A percentile compares a stretch with the other conserved stretches of the same genome.
Conservation (phyloP, 2,329 filamentous ascomycete species). For the Thielaviopsis ethacetica region DNA sequence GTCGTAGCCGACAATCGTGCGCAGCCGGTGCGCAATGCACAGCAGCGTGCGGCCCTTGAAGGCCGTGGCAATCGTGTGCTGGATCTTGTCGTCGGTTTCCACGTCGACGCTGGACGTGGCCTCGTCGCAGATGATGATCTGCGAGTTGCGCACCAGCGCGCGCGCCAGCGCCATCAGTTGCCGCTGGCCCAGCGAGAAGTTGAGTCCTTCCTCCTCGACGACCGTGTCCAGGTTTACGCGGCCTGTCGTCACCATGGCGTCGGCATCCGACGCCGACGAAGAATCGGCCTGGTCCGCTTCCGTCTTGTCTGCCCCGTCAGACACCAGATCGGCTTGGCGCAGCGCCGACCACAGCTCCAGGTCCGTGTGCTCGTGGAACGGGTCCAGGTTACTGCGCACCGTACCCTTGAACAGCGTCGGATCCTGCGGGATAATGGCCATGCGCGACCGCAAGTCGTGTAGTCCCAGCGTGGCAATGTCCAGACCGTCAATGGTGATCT, state of each 20-base stretch:
- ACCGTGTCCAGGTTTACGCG: constrained; percentile 68
- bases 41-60: constrained; percentile 79
- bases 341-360: constrained; percentile 64
- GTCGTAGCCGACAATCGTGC: constrained; percentile 88
- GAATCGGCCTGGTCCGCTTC: constrained; percentile 16
- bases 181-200: constrained; percentile 87
- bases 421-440: constrained; percentile 74
- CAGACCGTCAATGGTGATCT: constrained; percentile 48
- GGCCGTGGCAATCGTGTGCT: constrained; percentile 67
- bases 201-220: constrained; percentile 88
- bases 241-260: background rate
- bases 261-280: constrained; percentile 18
- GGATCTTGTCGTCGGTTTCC: constrained; percentile 93
- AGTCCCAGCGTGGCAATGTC: constrained; percentile 60
- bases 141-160: constrained; percentile 70
- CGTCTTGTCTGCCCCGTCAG: constrained; percentile 21
- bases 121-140: constrained; percentile 95
- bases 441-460: constrained; percentile 55
- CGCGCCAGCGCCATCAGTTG: constrained; percentile 90
- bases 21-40: constrained; percentile 81
- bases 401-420: constrained; percentile 72
- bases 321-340: constrained; percentile 58
- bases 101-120: constrained; percentile 88
- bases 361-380: constrained; percentile 63
- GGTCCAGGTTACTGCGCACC: constrained; percentile 63